phyloP scores from a whole-genome alignment of 345 rosid genomes.

The Turnera subulata region DNA sequence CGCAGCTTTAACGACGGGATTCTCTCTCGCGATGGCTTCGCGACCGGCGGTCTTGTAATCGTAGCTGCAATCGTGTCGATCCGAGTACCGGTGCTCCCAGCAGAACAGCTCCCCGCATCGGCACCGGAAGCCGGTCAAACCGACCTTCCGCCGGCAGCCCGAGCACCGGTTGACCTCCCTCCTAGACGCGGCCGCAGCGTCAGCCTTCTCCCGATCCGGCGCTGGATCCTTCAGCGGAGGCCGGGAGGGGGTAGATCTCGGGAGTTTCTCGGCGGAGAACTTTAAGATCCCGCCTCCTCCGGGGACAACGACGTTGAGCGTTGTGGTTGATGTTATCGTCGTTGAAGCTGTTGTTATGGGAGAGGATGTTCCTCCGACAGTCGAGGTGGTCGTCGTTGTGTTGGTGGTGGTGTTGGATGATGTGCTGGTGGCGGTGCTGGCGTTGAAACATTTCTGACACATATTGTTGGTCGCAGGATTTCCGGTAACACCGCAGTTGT shows the following conservation, averaged over 20 bases:
- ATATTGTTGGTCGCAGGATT: slow-evolving; percentile 90
- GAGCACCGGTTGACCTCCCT: slow-evolving; percentile 79
- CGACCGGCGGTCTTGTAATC: slow-evolving; percentile 90
- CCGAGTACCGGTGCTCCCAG: slow-evolving; percentile 88
- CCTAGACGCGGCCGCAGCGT: slow-evolving; percentile 31
- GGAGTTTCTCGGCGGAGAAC: slow-evolving; percentile 35
- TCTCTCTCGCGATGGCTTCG: slow-evolving; percentile 87
- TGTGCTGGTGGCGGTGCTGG: slow-evolving; percentile 39
- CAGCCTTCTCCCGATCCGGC: slow-evolving; percentile 17
- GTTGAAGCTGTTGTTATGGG: background rate
- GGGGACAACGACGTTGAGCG: slow-evolving; percentile 7
- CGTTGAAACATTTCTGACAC: slow-evolving; percentile 96
- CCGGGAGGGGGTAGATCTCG: slow-evolving; percentile 51
- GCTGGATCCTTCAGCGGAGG: slow-evolving; percentile 15
- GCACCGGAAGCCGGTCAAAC: slow-evolving; percentile 95
- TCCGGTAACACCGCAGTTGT: slow-evolving; percentile 81
- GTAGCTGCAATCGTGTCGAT: slow-evolving; percentile 90
- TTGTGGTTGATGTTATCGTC: background rate
- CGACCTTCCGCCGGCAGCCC: slow-evolving; percentile 79
- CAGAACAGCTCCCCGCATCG: slow-evolving; percentile 96
- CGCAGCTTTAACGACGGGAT: slow-evolving; percentile 94
- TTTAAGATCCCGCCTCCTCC: slow-evolving; percentile 39
- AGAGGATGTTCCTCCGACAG: background rate
- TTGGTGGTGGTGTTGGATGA: background rate
- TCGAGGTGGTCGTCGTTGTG: background rate